Percentiles rank a stretch among this genome's conserved stretches.
phyloP scores from a whole-genome alignment of 768 basidiomycete species.

The Tulasnella calospora region DNA sequence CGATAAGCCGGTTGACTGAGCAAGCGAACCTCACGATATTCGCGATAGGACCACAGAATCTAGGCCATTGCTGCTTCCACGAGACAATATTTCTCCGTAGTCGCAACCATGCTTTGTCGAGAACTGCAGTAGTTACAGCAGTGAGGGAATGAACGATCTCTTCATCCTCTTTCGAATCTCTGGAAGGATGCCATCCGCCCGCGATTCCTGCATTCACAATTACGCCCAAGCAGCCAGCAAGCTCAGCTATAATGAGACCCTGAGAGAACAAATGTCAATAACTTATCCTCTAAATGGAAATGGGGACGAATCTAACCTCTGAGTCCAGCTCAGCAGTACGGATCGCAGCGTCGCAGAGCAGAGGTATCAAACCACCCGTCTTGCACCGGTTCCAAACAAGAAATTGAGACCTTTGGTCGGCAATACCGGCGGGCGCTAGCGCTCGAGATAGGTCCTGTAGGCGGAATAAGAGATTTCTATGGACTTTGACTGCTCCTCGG shows the following conservation, averaged over 20 bases:
- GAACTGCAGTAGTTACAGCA: neutral
- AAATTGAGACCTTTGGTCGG: neutral
- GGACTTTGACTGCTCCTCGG: neutral
- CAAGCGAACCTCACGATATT: neutral
- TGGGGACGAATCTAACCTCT: neutral
- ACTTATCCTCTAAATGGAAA: neutral
- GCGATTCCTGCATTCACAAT: neutral
- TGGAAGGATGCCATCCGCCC: neutral
- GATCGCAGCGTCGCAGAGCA: neutral
- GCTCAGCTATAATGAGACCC: neutral
- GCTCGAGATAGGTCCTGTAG: neutral
- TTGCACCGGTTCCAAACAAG: neutral
- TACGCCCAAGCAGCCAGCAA: neutral
- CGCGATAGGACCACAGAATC: neutral
- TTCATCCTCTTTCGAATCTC: neutral
- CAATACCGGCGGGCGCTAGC: neutral
- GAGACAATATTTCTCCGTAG: neutral
- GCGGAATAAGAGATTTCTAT: neutral
- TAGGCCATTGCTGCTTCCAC: neutral
- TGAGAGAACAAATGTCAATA: neutral
- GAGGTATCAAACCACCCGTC: neutral
- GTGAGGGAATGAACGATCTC: neutral
- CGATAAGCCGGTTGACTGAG: neutral
- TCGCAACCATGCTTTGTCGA: neutral
- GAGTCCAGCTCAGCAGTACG: neutral